A percentile compares a stretch with the other conserved stretches of the same genome.
Evolutionary conservation across 805 yeast genomes (phyloP).

Genomic region (Teunomyces pallodes): DNA sequence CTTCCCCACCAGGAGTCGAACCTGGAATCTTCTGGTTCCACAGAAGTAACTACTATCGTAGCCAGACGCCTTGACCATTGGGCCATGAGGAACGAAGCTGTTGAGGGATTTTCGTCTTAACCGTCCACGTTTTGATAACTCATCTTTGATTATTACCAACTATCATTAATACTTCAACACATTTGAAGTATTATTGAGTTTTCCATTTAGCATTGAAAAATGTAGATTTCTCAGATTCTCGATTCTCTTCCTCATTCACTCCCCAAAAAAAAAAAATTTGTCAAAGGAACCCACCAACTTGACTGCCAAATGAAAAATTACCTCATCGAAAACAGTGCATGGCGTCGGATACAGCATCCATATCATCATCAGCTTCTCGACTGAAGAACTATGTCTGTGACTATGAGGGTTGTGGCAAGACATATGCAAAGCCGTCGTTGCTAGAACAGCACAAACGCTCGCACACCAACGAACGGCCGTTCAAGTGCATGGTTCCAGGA

Average conservation of each 20-base stretch:
- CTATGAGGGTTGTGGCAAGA: conserved; percentile 65
- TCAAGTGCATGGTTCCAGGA: conserved; percentile 48
- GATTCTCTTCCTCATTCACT: neutral
- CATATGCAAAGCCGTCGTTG: conserved; percentile 77
- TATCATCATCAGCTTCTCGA: conserved; percentile 34
- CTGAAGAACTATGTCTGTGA: conserved; percentile 65
- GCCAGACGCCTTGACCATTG: conserved; percentile 76
- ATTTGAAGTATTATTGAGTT: too few species aligned
- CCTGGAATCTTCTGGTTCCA: conserved; percentile 52
- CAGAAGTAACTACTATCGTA: conserved; percentile 52
- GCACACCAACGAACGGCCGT: conserved; percentile 81
- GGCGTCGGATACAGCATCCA: conserved; percentile 7
- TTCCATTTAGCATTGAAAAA: too few species aligned
- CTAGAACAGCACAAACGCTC: conserved; percentile 78
- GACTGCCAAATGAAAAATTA: conserved; percentile 1
- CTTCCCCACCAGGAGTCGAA: conserved; percentile 54
- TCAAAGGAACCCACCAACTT: neutral
- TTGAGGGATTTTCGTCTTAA: neutral
- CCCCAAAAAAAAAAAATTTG: neutral
- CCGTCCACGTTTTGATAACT: neutral
- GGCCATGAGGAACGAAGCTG: conserved; percentile 67
- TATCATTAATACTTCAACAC: too few species aligned
- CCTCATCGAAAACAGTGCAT: neutral
- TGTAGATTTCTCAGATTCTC: neutral
- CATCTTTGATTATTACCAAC: too few species aligned